Percentiles rank a stretch among this genome's conserved stretches.
These are phyloP conservation scores for Letharia lupina DNA, from an alignment of 495 filamentous ascomycete species.

Conservation along the genomic window DNA sequence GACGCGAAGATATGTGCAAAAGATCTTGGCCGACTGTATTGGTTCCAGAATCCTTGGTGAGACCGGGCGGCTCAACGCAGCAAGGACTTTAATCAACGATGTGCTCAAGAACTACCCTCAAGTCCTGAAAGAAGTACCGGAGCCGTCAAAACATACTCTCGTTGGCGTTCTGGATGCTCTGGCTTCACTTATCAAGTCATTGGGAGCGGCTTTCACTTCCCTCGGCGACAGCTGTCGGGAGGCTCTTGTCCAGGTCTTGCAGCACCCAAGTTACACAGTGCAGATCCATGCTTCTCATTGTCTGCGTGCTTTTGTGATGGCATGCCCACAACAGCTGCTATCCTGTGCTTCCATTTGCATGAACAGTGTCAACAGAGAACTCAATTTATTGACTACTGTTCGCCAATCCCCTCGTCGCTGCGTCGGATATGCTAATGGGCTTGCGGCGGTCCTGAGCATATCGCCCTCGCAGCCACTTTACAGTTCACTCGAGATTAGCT, in stretches of 20 bases:
- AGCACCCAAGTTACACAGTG: conserved; percentile 93
- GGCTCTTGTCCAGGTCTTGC: conserved; percentile 78
- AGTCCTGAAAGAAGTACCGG: conserved; percentile 79
- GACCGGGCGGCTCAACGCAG: conserved; percentile 72
- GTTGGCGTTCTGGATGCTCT: conserved; percentile 72
- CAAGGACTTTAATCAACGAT: conserved; percentile 74
- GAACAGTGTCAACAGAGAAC: conserved; percentile 86
- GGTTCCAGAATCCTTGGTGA: conserved; percentile 78
- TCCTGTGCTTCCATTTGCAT: conserved; percentile 91
- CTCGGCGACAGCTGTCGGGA: conserved; percentile 78
- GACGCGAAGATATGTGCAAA: conserved; percentile 75
- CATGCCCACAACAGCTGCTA: conserved; percentile 83
- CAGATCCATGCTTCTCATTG: conserved; percentile 82
- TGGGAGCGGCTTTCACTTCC: conserved; percentile 70
- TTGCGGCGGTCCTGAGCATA: conserved; percentile 85
- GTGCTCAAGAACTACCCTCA: conserved; percentile 93
- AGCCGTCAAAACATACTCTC: conserved; percentile 81
- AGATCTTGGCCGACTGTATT: conserved; percentile 75
- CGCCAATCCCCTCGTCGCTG: conserved; percentile 77
- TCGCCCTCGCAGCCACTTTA: conserved; percentile 82
- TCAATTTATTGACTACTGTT: conserved; percentile 64
- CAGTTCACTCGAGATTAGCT: conserved; percentile 91
- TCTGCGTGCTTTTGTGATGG: conserved; percentile 76
- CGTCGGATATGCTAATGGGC: conserved; percentile 85
- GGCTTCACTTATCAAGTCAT: conserved; percentile 63